Evolutionary conservation across 2,329 filamentous ascomycete genomes (phyloP).

Genomic region (Teratosphaeria zuluensis): DNA sequence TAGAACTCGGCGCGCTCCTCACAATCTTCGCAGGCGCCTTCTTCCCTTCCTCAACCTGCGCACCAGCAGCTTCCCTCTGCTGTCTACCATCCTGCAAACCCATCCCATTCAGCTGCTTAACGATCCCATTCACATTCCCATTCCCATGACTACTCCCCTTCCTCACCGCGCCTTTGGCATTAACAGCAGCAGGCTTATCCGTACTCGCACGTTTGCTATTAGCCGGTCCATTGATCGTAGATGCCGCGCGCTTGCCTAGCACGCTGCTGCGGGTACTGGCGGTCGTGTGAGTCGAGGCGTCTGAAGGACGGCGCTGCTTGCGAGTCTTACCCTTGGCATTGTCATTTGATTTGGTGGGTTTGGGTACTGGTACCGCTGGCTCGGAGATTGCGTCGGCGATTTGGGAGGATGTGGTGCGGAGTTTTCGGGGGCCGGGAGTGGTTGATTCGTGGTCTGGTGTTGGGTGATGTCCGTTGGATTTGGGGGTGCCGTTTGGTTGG

Average conservation of each 20-base stretch:
- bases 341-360: background rate
- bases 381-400: background rate
- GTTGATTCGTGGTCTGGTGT: background rate
- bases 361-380: background rate
- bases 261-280: background rate
- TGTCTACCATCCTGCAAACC: background rate
- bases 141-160: background rate
- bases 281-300: background rate
- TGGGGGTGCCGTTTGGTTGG: background rate
- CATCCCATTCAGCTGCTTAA: background rate
- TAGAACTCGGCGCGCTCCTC: background rate
- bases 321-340: background rate
- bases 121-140: background rate
- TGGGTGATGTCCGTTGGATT: background rate
- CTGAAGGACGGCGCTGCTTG: background rate
- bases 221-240: background rate
- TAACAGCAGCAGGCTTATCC: background rate
- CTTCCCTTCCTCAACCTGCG: background rate
- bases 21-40: background rate
- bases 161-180: background rate
- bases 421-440: background rate
- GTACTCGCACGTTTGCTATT: background rate
- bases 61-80: background rate
- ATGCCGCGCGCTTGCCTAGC: background rate
- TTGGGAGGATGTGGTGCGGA: background rate